These are phyloP conservation scores for Calonectria montana DNA, from an alignment of 2,329 filamentous ascomycete species.

Conservation along the genomic window DNA sequence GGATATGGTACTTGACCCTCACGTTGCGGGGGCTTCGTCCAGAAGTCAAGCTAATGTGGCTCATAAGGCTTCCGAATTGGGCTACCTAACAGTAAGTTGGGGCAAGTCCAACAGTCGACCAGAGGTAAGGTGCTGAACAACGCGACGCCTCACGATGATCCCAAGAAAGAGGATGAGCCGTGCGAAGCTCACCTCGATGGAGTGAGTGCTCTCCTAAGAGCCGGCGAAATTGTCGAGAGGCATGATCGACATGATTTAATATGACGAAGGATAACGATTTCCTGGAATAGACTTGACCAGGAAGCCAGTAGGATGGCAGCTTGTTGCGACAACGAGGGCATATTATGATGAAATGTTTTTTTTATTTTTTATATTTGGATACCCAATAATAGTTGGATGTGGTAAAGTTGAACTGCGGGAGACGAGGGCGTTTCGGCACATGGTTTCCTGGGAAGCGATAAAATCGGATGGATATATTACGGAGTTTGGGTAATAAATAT, in stretches of 20 bases:
- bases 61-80: constrained; percentile 49
- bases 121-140: constrained; percentile 49
- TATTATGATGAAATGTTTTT: not conserved
- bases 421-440: constrained; percentile 20
- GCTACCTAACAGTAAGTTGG: constrained; percentile 46
- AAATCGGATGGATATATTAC: not conserved
- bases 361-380: constrained; percentile 20
- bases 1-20: constrained; percentile 50
- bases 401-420: not conserved
- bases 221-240: constrained; percentile 69
- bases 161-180: constrained; percentile 35
- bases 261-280: constrained; percentile 25
- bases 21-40: constrained; percentile 22
- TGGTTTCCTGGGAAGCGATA: constrained; percentile 6
- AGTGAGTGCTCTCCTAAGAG: constrained; percentile 68
- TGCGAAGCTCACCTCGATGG: constrained; percentile 59
- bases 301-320: not conserved
- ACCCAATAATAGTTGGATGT: constrained; percentile 18
- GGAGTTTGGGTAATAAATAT: constrained; percentile 5
- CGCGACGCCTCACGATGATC: constrained; percentile 34
- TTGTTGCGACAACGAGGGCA: not conserved
- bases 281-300: not conserved
- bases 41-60: constrained; percentile 43
- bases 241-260: constrained; percentile 41
- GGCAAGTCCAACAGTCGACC: constrained; percentile 44